Conservation (phyloP, 495 filamentous ascomycete species). For the Gamarada debralockiae region DNA sequence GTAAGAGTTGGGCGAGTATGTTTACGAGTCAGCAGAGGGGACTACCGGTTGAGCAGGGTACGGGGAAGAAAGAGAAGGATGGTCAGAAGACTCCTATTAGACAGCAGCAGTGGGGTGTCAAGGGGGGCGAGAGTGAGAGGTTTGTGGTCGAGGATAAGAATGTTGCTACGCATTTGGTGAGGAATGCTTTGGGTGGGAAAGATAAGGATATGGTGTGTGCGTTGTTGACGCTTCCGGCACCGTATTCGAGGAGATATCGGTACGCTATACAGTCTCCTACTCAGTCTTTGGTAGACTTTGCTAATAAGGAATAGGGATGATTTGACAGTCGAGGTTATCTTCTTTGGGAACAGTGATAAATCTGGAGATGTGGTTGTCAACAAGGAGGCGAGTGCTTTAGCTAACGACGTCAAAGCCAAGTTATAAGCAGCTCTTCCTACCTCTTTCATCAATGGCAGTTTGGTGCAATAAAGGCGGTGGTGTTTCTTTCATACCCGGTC, state of each 20-base stretch:
- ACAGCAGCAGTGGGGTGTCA: slow-evolving; percentile 78
- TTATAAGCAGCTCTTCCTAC: slow-evolving; percentile 40
- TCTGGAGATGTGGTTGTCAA: slow-evolving; percentile 77
- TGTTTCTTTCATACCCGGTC: too few species aligned
- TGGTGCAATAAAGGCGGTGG: too few species aligned
- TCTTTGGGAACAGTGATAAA: slow-evolving; percentile 82
- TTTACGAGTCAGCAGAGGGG: slow-evolving; percentile 45
- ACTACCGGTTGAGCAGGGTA: slow-evolving; percentile 54
- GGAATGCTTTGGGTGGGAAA: slow-evolving; percentile 92
- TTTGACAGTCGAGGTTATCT: slow-evolving; percentile 96
- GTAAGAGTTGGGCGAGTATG: slow-evolving; percentile 48
- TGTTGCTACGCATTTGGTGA: slow-evolving; percentile 88
- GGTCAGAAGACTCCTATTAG: slow-evolving; percentile 74
- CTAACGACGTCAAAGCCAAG: slow-evolving; percentile 51
- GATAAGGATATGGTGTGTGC: slow-evolving; percentile 94
- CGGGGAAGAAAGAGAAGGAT: slow-evolving; percentile 28
- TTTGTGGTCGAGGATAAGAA: slow-evolving; percentile 97
- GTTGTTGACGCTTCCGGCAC: slow-evolving; percentile 84
- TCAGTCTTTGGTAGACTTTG: neutral
- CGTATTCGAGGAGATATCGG: slow-evolving; percentile 88
- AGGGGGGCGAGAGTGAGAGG: slow-evolving; percentile 60
- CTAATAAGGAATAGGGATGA: slow-evolving; percentile 61
- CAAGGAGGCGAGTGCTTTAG: slow-evolving; percentile 71
- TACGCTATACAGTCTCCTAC: slow-evolving; percentile 35
- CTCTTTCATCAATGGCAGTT: too few species aligned